Evolutionary conservation across 371 early-diverging fungal species (phyloP).

Genomic region (Mycotypha africana): DNA sequence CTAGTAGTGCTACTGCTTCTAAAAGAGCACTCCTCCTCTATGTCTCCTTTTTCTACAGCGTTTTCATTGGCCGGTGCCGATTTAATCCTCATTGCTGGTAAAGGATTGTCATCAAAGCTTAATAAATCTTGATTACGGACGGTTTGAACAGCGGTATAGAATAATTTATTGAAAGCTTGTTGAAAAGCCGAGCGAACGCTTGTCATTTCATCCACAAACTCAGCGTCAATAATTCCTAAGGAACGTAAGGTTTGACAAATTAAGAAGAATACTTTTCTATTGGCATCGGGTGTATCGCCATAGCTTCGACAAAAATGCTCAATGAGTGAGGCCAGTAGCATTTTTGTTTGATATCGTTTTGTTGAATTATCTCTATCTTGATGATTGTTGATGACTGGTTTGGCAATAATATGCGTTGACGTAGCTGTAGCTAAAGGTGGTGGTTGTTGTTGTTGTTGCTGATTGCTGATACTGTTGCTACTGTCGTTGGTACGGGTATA

Average conservation of each 20-base stretch:
- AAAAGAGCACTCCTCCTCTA: background rate
- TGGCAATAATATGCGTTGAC: background rate
- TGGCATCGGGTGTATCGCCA: slow-evolving; percentile 78
- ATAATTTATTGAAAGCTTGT: slow-evolving; percentile 75
- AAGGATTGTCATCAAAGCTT: slow-evolving; percentile 9
- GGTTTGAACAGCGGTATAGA: slow-evolving; percentile 70
- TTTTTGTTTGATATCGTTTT: slow-evolving; percentile 60
- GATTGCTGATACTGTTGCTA: too few relatives aligned
- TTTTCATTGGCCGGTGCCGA: background rate
- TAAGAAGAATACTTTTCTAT: slow-evolving; percentile 77
- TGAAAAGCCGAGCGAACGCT: slow-evolving; percentile 75
- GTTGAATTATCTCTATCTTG: slow-evolving; percentile 5
- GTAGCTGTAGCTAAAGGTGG: background rate
- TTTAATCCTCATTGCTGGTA: background rate
- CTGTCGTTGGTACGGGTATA: too few relatives aligned
- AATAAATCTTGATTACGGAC: slow-evolving; percentile 40
- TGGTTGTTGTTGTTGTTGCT: too few relatives aligned
- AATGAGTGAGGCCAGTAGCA: slow-evolving; percentile 67
- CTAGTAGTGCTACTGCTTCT: background rate
- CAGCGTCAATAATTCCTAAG: slow-evolving; percentile 77
- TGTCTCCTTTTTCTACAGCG: background rate
- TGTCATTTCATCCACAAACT: slow-evolving; percentile 75
- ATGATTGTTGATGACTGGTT: background rate
- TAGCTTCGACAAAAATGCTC: slow-evolving; percentile 85
- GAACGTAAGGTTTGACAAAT: slow-evolving; percentile 60